Percentiles rank a stretch among this genome's conserved stretches.
phyloP scores from a whole-genome alignment of 257 asterid species.

The Jasminum sambac region DNA sequence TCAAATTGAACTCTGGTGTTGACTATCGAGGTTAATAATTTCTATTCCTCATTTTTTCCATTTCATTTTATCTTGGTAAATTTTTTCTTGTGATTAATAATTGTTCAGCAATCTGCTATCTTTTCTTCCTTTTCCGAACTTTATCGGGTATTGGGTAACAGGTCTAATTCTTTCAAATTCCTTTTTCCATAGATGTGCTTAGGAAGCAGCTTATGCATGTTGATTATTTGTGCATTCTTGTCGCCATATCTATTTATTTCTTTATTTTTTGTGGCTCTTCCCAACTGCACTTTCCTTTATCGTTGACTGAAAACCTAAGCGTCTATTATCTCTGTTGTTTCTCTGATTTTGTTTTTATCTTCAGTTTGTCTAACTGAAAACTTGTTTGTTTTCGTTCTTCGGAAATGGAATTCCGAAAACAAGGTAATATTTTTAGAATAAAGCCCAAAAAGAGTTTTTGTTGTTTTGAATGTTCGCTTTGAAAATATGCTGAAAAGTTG shows the following conservation, averaged over 20 bases:
- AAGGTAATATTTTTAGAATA: too few relatives aligned
- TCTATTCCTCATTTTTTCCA: neutral
- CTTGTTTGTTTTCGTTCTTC: too few relatives aligned
- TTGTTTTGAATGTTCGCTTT: too few relatives aligned
- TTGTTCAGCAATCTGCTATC: neutral
- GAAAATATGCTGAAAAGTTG: too few relatives aligned
- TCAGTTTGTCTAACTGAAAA: too few relatives aligned
- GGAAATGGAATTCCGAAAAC: too few relatives aligned
- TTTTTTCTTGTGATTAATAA: neutral
- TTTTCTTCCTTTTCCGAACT: neutral
- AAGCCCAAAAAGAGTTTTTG: too few relatives aligned
- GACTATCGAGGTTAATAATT: conserved; percentile 73
- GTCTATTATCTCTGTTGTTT: too few relatives aligned
- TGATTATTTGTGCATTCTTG: neutral
- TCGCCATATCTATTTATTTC: neutral
- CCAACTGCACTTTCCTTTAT: neutral
- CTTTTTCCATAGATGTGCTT: neutral
- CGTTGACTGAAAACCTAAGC: neutral
- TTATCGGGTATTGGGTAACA: neutral
- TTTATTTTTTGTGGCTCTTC: neutral
- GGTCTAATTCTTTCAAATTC: neutral
- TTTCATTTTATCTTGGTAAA: neutral
- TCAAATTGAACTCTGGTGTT: conserved; percentile 92
- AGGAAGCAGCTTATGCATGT: neutral
- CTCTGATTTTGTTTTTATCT: too few relatives aligned